A percentile compares a stretch with the other conserved stretches of the same genome.
phyloP scores from a whole-genome alignment of 2,329 filamentous ascomycete genomes.

The Fusarium duplospermum region DNA sequence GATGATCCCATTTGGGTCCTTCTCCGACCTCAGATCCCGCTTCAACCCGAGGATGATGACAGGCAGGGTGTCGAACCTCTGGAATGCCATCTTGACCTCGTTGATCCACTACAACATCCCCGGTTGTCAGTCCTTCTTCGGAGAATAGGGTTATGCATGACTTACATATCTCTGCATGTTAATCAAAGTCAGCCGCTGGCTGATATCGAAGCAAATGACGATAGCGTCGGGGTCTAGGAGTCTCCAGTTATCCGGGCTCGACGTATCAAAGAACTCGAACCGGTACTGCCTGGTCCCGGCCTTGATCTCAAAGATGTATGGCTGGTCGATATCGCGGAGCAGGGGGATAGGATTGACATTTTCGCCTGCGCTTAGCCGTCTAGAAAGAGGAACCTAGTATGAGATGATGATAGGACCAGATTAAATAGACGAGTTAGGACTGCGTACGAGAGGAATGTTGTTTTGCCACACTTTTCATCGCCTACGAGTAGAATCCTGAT shows the following conservation, averaged over 20 bases:
- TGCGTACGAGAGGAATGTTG: slow-evolving; percentile 70
- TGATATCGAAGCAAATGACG: slow-evolving; percentile 72
- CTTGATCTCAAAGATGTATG: slow-evolving; percentile 68
- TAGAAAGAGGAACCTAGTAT: slow-evolving; percentile 43
- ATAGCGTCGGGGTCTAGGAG: slow-evolving; percentile 68
- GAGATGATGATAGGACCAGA: slow-evolving; percentile 5
- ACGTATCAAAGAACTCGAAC: slow-evolving; percentile 71
- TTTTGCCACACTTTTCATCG: slow-evolving; percentile 70
- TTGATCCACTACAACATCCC: slow-evolving; percentile 64
- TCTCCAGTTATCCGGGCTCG: slow-evolving; percentile 68
- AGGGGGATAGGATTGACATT: slow-evolving; percentile 58
- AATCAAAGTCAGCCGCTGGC: slow-evolving; percentile 66
- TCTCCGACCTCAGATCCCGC: slow-evolving; percentile 68
- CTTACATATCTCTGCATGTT: slow-evolving; percentile 68
- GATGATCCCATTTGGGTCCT: slow-evolving; percentile 69
- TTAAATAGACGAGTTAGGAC: slow-evolving; percentile 15
- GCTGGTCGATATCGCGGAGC: slow-evolving; percentile 69
- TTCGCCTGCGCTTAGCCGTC: slow-evolving; percentile 63
- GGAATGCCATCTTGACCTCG: slow-evolving; percentile 62
- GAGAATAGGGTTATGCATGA: slow-evolving; percentile 24
- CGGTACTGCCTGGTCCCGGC: slow-evolving; percentile 55
- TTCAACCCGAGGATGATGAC: slow-evolving; percentile 70
- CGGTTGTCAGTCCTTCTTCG: background rate
- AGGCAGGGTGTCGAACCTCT: slow-evolving; percentile 61
- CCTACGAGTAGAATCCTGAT: slow-evolving; percentile 69